Percentiles rank a stretch among this genome's conserved stretches.
Conservation (phyloP, 768 basidiomycete genomes). For the Serpula lacrymans region DNA sequence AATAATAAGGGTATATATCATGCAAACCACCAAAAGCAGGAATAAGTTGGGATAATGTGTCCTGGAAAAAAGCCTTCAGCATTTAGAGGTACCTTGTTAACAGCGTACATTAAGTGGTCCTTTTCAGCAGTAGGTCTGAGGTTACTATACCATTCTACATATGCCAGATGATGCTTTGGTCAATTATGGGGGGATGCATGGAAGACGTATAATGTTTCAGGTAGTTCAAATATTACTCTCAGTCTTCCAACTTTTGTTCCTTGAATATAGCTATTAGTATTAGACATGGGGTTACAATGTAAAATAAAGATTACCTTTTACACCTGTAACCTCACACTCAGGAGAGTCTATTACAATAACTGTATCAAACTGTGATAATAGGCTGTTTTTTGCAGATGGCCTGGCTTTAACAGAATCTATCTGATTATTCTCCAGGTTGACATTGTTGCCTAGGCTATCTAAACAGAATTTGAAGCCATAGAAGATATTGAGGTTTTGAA, state of each 20-base stretch:
- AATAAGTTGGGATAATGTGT: neutral
- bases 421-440: too few relatives aligned
- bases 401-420: too few relatives aligned
- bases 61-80: constrained; percentile 1
- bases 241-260: neutral
- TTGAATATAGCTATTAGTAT: neutral
- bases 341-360: neutral
- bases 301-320: constrained; percentile 6
- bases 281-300: neutral
- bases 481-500: too few relatives aligned
- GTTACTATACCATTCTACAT: neutral
- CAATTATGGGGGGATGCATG: neutral
- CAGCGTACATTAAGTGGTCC: neutral
- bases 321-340: constrained; percentile 2
- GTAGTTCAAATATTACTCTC: neutral
- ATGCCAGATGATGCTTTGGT: neutral
- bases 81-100: constrained; percentile 1
- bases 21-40: neutral
- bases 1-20: neutral
- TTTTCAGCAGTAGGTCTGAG: neutral
- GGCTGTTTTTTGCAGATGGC: too few relatives aligned
- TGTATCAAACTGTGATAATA: too few relatives aligned
- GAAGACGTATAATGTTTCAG: neutral
- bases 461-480: too few relatives aligned
- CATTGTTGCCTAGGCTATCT: too few relatives aligned